A percentile compares a stretch with the other conserved stretches of the same genome.
Conservation (phyloP, 345 rosid genomes). For the Clausena lansium region DNA sequence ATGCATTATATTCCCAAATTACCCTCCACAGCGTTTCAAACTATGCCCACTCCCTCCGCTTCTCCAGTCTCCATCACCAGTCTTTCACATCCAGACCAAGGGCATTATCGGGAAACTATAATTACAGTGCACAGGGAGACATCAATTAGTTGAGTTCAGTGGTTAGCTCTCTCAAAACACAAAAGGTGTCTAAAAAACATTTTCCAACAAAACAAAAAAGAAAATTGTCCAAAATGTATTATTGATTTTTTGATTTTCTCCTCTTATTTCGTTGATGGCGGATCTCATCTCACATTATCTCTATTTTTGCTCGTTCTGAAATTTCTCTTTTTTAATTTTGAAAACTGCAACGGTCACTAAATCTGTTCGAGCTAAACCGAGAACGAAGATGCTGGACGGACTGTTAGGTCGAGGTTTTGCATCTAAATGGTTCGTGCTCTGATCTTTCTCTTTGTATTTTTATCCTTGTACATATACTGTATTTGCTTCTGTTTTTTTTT, state of each 20-base stretch:
- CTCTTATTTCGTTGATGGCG: conserved; percentile 9
- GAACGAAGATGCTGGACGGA: conserved; percentile 73
- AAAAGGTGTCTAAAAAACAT: conserved; percentile 13
- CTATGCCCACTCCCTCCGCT: too few relatives aligned
- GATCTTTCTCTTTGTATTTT: neutral
- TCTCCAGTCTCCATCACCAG: neutral
- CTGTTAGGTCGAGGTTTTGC: conserved; percentile 78
- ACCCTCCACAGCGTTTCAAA: conserved; percentile 22
- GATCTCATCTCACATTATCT: conserved; percentile 19
- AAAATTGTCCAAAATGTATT: conserved; percentile 11
- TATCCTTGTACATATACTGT: neutral
- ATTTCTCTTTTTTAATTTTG: neutral
- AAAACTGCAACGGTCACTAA: conserved; percentile 15
- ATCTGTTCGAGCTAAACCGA: neutral
- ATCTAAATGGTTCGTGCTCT: conserved; percentile 58
- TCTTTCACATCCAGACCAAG: neutral
- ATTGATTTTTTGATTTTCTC: conserved; percentile 3
- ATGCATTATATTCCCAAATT: neutral
- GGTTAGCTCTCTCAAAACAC: neutral
- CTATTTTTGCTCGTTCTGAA: neutral
- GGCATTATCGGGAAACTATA: conserved; percentile 18
- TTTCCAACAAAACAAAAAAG: neutral
- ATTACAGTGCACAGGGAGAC: neutral
- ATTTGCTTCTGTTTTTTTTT: neutral
- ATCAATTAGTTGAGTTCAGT: neutral